Conservation (phyloP, 176 grass and related monocot species). For the Guadua angustifolia region DNA sequence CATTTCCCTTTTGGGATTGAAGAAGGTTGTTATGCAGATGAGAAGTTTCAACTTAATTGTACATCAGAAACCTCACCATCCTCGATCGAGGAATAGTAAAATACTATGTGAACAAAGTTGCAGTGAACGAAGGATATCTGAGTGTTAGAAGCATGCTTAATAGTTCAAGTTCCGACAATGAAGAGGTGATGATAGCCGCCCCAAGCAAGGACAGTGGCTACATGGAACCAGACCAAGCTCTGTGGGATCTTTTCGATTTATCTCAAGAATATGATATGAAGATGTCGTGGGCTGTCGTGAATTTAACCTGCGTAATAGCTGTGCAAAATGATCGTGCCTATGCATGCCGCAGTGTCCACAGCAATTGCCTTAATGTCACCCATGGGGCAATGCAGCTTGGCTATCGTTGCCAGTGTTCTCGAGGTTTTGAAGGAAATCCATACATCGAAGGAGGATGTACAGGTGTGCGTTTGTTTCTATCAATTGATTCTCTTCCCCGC, state of each 20-base stretch:
- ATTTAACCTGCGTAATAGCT: slow-evolving; percentile 10
- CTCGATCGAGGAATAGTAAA: too few species aligned
- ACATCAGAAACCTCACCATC: too few species aligned
- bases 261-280: not conserved
- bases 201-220: too few species aligned
- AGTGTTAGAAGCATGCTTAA: too few species aligned
- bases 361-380: not conserved
- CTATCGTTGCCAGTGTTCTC: slow-evolving; percentile 42
- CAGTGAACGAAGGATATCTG: too few species aligned
- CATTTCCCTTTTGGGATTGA: too few species aligned
- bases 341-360: not conserved
- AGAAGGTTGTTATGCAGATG: too few species aligned
- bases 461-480: not conserved
- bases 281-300: slow-evolving; percentile 9
- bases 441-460: slow-evolving; percentile 29
- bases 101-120: too few species aligned
- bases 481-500: fast-evolving
- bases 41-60: too few species aligned
- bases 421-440: slow-evolving; percentile 43
- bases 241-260: not conserved
- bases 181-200: too few species aligned
- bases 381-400: not conserved
- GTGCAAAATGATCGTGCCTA: not conserved
- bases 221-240: fast-evolving
- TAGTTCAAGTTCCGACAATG: too few species aligned